Base-by-base conservation (phyloP, 257 asterid species). In the Orobanche coerulescens region DNA sequence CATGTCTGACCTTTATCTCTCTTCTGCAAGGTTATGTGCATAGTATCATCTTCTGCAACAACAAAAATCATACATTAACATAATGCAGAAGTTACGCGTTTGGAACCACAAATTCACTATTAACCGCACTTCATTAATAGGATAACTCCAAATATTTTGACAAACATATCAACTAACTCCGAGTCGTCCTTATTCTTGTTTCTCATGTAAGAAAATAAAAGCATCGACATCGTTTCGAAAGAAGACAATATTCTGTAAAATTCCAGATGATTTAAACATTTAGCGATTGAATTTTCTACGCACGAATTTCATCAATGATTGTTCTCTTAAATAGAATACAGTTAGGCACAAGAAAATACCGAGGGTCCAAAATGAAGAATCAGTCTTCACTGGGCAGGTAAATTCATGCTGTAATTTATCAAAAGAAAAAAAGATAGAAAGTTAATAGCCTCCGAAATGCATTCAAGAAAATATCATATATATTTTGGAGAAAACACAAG, bases 1-100 rank as follows among this genome's bases (percentile, higher is more conserved):
- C 97, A 93, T 24, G 94, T 89, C 84, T 86, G 84, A 47, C 96
- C 97, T 73, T 74, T 89, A 70, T 86, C 97, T 81, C 98, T 86
- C 88, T 89, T 89, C 82, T 89, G 97, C 71, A 93, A 74, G 48
- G 96, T 93, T 69, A 89, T 67, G 73, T 93, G 98, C 90, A 89
- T 77, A 49, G 62, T 73, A 58, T 89, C 93, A 74, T 93, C 98
- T 81, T 89, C 98, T 93, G 95, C 75, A 73, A 70, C 15, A 42
- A 54, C 23, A 57, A 11, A 46, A 30, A 48, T 40, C 33, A 24
- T 13, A 72, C 28, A 36, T 61, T 22, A 44, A 67, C 19, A 67
- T 8, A 18, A 18, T 3, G 42, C 13, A 23, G 6, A 55, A 42
- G 44, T 24, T 64, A 26, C 1, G 55, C 60, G 18, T 19, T 25